These are phyloP conservation scores for Fraxinus angustifolia DNA, from an alignment of 305 asterid genomes.

Conservation along the genomic window DNA sequence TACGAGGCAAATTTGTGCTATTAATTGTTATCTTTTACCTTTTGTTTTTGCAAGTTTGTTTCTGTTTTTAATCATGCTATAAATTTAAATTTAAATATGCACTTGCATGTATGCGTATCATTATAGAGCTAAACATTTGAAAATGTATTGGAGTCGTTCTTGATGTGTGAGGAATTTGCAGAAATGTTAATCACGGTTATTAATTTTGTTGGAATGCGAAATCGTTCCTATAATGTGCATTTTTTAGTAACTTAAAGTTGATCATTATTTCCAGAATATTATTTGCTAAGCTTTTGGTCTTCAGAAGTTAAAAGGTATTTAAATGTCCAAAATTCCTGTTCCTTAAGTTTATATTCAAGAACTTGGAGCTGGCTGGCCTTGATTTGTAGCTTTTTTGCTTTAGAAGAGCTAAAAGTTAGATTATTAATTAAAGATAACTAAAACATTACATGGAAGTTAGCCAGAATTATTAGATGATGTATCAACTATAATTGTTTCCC, in stretches of 20 bases:
- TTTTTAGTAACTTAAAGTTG: background rate
- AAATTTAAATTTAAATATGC: background rate
- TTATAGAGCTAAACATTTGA: background rate
- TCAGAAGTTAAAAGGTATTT: background rate
- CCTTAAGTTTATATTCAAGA: background rate
- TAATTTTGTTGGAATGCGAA: background rate
- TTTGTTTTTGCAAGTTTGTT: background rate
- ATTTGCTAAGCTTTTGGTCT: background rate
- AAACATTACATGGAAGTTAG: background rate
- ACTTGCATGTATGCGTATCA: background rate
- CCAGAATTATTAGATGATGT: background rate
- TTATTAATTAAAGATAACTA: background rate
- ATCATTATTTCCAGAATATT: background rate
- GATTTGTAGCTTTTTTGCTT: background rate
- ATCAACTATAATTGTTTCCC: background rate
- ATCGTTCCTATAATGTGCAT: background rate
- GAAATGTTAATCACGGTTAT: background rate
- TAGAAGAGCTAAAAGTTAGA: background rate
- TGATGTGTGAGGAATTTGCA: background rate
- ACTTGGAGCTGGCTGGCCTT: background rate
- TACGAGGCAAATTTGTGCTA: constrained; percentile 42
- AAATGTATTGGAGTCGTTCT: background rate
- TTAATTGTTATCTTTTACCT: background rate
- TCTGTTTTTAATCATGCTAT: background rate
- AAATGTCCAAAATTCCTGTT: background rate